Evolutionary conservation across 768 basidiomycete genomes (phyloP).

Genomic region (Russula griseocarnosa): DNA sequence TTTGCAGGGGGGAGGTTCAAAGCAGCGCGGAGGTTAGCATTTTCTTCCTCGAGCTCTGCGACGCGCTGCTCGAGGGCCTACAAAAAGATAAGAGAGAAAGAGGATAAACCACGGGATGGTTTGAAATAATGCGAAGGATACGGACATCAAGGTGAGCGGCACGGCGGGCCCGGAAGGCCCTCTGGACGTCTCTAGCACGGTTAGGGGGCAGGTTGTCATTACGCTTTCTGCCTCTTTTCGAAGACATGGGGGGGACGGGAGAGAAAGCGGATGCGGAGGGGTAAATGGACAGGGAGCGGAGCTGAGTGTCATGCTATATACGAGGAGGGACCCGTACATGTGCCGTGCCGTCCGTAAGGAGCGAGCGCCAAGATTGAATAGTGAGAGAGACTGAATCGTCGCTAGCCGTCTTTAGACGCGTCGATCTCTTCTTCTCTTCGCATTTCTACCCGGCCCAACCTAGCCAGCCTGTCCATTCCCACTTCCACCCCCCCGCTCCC

Average conservation of each 20-base stretch:
- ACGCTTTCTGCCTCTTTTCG: constrained; percentile 82
- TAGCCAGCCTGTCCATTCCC: no score
- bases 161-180: constrained; percentile 84
- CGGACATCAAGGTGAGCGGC: constrained; percentile 80
- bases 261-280: constrained; percentile 33
- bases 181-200: constrained; percentile 82
- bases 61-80: constrained; percentile 82
- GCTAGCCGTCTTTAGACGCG: constrained; percentile 32
- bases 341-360: constrained; percentile 29
- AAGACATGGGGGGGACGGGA: constrained; percentile 52
- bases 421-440: constrained; percentile 30
- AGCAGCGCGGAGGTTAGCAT: constrained; percentile 63
- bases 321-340: constrained; percentile 38
- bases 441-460: background rate
- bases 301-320: constrained; percentile 30
- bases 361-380: constrained; percentile 28
- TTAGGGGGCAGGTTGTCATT: constrained; percentile 77
- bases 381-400: constrained; percentile 25
- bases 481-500: no score
- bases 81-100: constrained; percentile 29
- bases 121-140: constrained; percentile 24
- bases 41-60: constrained; percentile 80
- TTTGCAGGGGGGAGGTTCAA: constrained; percentile 71
- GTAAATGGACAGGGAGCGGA: constrained; percentile 36
- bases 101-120: constrained; percentile 25